Evolutionary conservation across 768 basidiomycete genomes (phyloP).

Genomic region (Cubamyces lactineus): DNA sequence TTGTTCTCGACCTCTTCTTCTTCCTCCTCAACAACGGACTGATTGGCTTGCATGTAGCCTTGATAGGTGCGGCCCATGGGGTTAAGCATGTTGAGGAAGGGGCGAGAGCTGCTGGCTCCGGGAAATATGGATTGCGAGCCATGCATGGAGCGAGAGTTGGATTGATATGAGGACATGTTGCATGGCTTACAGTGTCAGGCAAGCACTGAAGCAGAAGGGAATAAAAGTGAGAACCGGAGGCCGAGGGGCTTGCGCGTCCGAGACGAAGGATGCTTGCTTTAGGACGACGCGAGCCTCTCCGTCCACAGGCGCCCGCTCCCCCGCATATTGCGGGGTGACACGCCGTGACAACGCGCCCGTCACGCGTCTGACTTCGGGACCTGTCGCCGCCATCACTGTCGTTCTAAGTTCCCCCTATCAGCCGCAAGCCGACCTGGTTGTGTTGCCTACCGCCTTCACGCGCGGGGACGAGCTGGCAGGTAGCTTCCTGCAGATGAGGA

Average conservation of each 20-base stretch:
- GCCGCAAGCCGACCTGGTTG: too few relatives aligned
- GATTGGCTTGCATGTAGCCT: slow-evolving; percentile 76
- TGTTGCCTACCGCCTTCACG: too few relatives aligned
- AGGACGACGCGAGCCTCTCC: background rate
- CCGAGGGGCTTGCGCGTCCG: slow-evolving; percentile 1
- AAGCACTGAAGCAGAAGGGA: background rate
- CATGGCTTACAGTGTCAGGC: slow-evolving; percentile 1
- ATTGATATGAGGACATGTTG: slow-evolving; percentile 19
- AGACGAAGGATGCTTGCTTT: slow-evolving; percentile 2
- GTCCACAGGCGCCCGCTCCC: background rate
- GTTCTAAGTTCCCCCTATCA: too few relatives aligned
- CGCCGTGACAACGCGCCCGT: slow-evolving; percentile 4
- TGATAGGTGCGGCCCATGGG: slow-evolving; percentile 75
- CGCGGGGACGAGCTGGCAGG: too few relatives aligned
- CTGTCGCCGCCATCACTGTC: background rate
- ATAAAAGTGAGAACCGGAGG: background rate
- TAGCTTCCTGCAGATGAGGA: too few relatives aligned
- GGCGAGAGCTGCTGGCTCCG: slow-evolving; percentile 62
- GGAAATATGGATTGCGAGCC: slow-evolving; percentile 41
- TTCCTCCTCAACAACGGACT: slow-evolving; percentile 73
- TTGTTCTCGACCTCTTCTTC: slow-evolving; percentile 53
- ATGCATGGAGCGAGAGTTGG: slow-evolving; percentile 33
- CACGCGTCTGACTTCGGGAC: background rate
- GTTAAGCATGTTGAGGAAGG: slow-evolving; percentile 83
- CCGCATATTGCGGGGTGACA: slow-evolving; percentile 9